Base-by-base conservation (phyloP, 768 basidiomycete genomes). In the Strobilomyces confusus region DNA sequence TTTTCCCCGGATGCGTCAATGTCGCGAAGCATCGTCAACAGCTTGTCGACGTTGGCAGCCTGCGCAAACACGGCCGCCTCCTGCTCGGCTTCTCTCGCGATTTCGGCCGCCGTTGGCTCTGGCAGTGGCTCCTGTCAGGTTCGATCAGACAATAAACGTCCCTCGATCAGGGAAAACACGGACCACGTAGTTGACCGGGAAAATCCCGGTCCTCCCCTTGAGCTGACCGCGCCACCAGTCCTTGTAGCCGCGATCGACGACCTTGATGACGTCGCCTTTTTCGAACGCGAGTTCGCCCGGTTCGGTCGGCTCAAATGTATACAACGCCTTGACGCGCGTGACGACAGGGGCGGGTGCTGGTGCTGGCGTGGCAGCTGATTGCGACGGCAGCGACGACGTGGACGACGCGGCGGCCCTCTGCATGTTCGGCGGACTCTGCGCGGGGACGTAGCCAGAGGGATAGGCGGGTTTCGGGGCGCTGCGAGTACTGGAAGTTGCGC, bases 221-320 rank as follows among this genome's bases (percentile, higher is more conserved):
- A 95, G 69, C 60, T 97, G 93, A 1, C 95, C 95, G 22, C 92
- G 73, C 92, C 94, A 98, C 95, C 95, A 98, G 66, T 97, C 93
- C 62, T 91, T 88, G 70, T 95, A 95, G 22, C 87, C 88, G 23
- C 92, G 82, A 67, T 97, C 93, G 22, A 98, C 85, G 14, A 98
- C 95, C 63, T 93, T 92, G 75, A 98, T 93, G 43, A 95, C 77
- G 58, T 97, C 95, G 2, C 94, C 95, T 59, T 87, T 88, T 47
- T 92, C 87, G 63, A 98, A 95, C 1, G 86, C 84, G 2, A 98
- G 79, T 66, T 98, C 95, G 12, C 93, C 94, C 0, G 86, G 80
- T 61, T 95, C 92, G 0, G 87, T 84, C 0, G 93, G 87, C 44
- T 89, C 83, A 59, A 98, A 98, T 0, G 86, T 81, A 63, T 95